Percentiles rank a stretch among this genome's conserved stretches.
These are phyloP conservation scores for Stagonosporopsis vannaccii DNA, from an alignment of 2,329 filamentous ascomycete genomes.

Conservation along the genomic window DNA sequence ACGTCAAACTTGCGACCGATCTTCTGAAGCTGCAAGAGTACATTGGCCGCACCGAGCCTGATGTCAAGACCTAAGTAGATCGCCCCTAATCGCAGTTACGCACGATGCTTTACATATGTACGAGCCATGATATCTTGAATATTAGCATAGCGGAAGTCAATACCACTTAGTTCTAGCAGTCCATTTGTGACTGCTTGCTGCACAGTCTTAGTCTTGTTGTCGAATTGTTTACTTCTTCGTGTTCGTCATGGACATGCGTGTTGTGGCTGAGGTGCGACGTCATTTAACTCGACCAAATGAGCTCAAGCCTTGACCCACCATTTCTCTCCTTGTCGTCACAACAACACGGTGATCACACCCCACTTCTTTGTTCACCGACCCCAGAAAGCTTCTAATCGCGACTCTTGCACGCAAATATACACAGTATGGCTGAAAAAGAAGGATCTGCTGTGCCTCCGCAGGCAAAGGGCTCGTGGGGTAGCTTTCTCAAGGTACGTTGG, in stretches of 20 bases:
- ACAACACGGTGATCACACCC: constrained; percentile 6
- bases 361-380: not conserved
- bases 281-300: constrained; percentile 3
- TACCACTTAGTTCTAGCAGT: constrained; percentile 12
- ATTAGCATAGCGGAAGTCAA: constrained; percentile 20
- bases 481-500: constrained; percentile 56
- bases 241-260: constrained; percentile 15
- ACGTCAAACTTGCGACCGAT: constrained; percentile 83
- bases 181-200: not conserved
- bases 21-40: constrained; percentile 94
- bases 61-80: constrained; percentile 83
- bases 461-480: constrained; percentile 58
- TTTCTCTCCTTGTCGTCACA: constrained; percentile 16
- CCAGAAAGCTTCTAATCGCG: not conserved
- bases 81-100: not conserved
- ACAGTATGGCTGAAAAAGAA: constrained; percentile 47
- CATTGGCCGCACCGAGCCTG: constrained; percentile 88
- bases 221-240: not conserved
- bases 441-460: constrained; percentile 56
- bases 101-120: constrained; percentile 12
- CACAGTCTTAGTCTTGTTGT: not conserved
- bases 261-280: constrained; percentile 18
- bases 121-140: constrained; percentile 20
- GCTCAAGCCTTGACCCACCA: constrained; percentile 12
- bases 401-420: not conserved